Percentiles rank a stretch among this genome's conserved stretches.
phyloP scores from a whole-genome alignment of 768 basidiomycete species.

The Trametes cubensis region DNA sequence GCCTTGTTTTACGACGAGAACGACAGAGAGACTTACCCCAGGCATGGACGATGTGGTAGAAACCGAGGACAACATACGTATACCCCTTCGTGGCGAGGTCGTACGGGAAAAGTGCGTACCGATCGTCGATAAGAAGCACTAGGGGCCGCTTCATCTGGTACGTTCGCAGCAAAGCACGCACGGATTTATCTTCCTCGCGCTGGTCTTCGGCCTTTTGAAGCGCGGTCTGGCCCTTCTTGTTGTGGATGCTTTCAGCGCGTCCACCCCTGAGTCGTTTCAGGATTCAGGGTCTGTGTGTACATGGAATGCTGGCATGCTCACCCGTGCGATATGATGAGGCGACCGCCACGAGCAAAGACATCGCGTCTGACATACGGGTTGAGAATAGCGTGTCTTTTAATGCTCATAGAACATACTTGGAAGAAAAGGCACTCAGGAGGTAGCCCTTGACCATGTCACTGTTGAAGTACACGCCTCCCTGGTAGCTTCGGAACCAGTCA shows the following conservation, averaged over 20 bases:
- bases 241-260: constrained; percentile 60
- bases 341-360: constrained; percentile 62
- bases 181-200: constrained; percentile 66
- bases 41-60: constrained; percentile 69
- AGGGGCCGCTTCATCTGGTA: constrained; percentile 58
- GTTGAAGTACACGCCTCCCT: constrained; percentile 74
- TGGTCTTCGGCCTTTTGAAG: constrained; percentile 64
- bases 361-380: constrained; percentile 58
- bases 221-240: constrained; percentile 42
- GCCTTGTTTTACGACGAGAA: constrained; percentile 16
- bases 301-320: constrained; percentile 37
- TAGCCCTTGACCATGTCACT: constrained; percentile 72
- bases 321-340: constrained; percentile 84
- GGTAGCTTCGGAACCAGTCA: constrained; percentile 75
- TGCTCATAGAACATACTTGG: constrained; percentile 49
- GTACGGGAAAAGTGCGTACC: constrained; percentile 73
- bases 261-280: constrained; percentile 54
- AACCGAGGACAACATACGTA: constrained; percentile 62
- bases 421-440: constrained; percentile 69
- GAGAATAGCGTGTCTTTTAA: background rate
- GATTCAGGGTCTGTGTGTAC: background rate
- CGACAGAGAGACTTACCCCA: constrained; percentile 56
- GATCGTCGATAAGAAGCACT: constrained; percentile 73
- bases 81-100: constrained; percentile 54
- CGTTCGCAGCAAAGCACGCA: constrained; percentile 66